Evolutionary conservation across 345 rosid genomes (phyloP).

Genomic region (Jatropha curcas): DNA sequence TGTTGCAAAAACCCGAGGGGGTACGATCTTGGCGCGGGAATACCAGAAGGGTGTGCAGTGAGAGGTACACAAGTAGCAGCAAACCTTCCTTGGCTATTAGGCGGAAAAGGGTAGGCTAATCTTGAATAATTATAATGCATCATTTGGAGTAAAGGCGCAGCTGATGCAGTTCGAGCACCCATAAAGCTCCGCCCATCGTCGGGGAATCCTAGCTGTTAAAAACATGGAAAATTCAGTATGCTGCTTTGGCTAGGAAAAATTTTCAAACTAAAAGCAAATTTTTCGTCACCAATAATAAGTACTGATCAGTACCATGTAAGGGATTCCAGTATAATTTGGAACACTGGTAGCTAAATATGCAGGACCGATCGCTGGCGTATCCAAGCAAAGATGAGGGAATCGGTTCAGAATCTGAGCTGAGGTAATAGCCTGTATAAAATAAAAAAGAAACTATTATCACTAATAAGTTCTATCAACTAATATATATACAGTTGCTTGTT

Average conservation of each 20-base stretch:
- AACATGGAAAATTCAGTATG: not conserved
- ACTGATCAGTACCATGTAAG: conserved; percentile 16
- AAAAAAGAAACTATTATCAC: not conserved
- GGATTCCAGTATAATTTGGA: not conserved
- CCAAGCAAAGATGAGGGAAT: conserved; percentile 23
- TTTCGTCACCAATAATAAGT: too few relatives aligned
- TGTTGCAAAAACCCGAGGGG: not conserved
- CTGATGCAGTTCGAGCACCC: not conserved
- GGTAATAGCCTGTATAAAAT: conserved; percentile 19
- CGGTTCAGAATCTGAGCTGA: conserved; percentile 12
- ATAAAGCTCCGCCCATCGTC: conserved; percentile 3
- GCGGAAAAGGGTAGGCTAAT: conserved; percentile 3
- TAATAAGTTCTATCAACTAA: not conserved
- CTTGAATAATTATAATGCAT: conserved; percentile 13
- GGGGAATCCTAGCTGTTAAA: conserved; percentile 10
- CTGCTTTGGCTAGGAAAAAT: not conserved
- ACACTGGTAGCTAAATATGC: not conserved
- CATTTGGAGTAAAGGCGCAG: not conserved
- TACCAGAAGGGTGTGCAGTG: conserved; percentile 23
- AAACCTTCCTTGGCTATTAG: not conserved
- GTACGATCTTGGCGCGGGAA: conserved; percentile 11
- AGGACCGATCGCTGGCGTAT: not conserved
- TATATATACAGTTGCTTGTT: not conserved
- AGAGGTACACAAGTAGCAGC: not conserved
- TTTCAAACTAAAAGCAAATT: not conserved